Conservation (phyloP, 202 grass and related monocot species). For the Bolboschoenoplectus hybrid region DNA sequence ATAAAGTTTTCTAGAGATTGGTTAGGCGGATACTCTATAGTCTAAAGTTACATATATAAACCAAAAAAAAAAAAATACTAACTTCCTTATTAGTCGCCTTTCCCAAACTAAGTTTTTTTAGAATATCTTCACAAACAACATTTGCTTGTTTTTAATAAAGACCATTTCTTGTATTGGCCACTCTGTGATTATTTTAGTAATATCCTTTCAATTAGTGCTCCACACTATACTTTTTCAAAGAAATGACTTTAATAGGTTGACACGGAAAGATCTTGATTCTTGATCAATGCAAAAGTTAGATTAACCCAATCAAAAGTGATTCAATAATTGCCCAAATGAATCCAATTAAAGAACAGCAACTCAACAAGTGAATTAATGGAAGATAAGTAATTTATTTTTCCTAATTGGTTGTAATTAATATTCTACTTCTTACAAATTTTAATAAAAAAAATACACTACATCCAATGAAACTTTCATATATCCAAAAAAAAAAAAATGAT, state of each 20-base stretch:
- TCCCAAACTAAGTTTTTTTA: background rate
- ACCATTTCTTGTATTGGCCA: background rate
- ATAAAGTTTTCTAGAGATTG: background rate
- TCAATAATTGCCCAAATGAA: background rate
- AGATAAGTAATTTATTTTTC: too few relatives aligned
- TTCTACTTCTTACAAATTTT: too few relatives aligned
- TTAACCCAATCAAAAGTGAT: background rate
- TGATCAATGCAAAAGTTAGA: background rate
- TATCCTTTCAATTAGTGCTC: background rate
- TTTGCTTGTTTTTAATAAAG: background rate
- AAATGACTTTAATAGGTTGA: background rate
- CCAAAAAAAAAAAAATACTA: background rate
- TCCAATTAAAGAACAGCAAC: too few relatives aligned
- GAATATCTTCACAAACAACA: background rate
- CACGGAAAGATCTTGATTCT: background rate
- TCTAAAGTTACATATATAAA: background rate
- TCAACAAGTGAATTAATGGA: too few relatives aligned
- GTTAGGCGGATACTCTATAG: background rate
- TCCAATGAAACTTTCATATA: too few relatives aligned
- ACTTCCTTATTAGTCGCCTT: background rate
- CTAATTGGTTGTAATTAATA: too few relatives aligned
- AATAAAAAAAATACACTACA: too few relatives aligned
- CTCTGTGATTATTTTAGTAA: background rate
- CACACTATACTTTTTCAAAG: background rate
- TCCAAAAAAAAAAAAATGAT: too few relatives aligned